Base-by-base conservation (phyloP, 768 basidiomycete species). In the Pisolithus marmoratus region DNA sequence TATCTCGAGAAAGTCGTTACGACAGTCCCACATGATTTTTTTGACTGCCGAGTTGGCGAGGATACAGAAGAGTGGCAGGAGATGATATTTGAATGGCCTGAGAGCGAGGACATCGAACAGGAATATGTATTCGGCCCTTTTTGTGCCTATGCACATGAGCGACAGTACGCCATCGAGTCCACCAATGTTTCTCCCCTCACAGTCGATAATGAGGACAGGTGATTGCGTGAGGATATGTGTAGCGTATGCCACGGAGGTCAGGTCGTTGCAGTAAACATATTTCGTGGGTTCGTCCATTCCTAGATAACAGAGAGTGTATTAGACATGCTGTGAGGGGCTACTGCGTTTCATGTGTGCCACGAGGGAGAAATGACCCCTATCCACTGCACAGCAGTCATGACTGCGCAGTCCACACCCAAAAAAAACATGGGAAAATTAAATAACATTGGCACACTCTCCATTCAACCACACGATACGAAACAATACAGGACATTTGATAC, bases 21-120 rank as follows among this genome's bases (percentile, higher is more conserved):
- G 64, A 14, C 73, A 73, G 54, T 76, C 74, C 67, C 70, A 76
- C 54, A 72, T 69, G 52, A 75, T 53, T 57, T 75, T 76, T 29
- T 63, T 60, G 34, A 72, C 54, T 2, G 41, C 29, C 15, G 61
- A 56, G 36, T 67, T 59, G 24, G 54, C 56, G 46, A 76, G 65
- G 17, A 72, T 54, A 15, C 53, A 47, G 7, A 65, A 49, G 14
- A 75, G 52, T 12, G 51, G 54, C 2, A 58, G 51, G n/a, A 73
- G 57, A 46, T 55, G 56, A 1, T 58, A 31, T 5, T 57, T 47
- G 31, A 48, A 54, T 1, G 56, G 36, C 2, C 8, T 41, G 47
- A 72, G 60, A 7, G 63, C 54, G 58, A 73, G 62, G 49, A 65
- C 61, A 54, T 75, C 74, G 40, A 75, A 63, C 48, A 75, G 52